phyloP scores from a whole-genome alignment of 2,329 filamentous ascomycete species.

The Arthrinium phaeospermum region DNA sequence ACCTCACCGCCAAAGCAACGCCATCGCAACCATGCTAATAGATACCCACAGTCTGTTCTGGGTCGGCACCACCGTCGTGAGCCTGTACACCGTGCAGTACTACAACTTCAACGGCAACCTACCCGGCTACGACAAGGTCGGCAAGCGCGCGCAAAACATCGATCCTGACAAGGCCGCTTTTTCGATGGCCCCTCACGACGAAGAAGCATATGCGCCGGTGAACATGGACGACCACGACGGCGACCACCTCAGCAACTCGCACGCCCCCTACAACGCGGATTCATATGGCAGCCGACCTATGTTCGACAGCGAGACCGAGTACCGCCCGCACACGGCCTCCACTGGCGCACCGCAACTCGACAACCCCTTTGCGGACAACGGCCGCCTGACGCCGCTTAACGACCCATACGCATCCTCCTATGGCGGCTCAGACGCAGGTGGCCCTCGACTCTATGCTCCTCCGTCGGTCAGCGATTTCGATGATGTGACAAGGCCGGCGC shows the following conservation, averaged over 20 bases:
- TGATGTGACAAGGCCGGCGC: slow-evolving; percentile 49
- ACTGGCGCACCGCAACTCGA: slow-evolving; percentile 36
- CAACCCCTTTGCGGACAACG: slow-evolving; percentile 47
- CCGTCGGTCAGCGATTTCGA: slow-evolving; percentile 51
- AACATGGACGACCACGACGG: slow-evolving; percentile 61
- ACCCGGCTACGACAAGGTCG: slow-evolving; percentile 63
- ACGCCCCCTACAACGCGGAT: slow-evolving; percentile 38
- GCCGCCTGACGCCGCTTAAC: slow-evolving; percentile 47
- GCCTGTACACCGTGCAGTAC: slow-evolving; percentile 65
- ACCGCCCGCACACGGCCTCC: slow-evolving; percentile 44
- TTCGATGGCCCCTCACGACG: slow-evolving; percentile 69
- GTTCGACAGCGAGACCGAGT: slow-evolving; percentile 59
- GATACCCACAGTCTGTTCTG: slow-evolving; percentile 59
- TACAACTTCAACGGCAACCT: slow-evolving; percentile 66
- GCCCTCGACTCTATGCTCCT: slow-evolving; percentile 44
- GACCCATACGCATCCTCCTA: slow-evolving; percentile 38
- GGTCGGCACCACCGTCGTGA: slow-evolving; percentile 57
- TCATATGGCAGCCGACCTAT: slow-evolving; percentile 42
- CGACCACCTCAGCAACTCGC: slow-evolving; percentile 37
- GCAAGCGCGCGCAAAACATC: slow-evolving; percentile 54
- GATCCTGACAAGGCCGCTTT: slow-evolving; percentile 74
- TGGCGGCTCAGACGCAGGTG: slow-evolving; percentile 31
- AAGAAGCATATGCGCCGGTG: slow-evolving; percentile 68
- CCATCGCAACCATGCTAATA: background rate
- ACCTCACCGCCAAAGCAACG: background rate